Evolutionary conservation across 768 basidiomycete genomes (phyloP), one percentile per base, ranked within the genome.

Genomic region (Trametes maxima): DNA sequence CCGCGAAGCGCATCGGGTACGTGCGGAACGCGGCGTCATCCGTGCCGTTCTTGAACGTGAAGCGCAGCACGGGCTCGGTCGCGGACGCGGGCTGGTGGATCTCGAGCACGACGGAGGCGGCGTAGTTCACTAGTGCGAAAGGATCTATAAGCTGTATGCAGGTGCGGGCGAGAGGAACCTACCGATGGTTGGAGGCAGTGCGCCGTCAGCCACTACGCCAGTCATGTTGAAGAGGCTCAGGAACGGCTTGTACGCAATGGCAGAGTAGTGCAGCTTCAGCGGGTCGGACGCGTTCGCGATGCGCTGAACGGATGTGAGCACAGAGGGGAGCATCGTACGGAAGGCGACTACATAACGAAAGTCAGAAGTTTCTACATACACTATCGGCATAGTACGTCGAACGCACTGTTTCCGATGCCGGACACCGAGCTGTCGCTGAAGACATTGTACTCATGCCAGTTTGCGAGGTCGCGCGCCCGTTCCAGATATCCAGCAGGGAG

Each of bases 161-260:
- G 19, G 16, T 19, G 13, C 37, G 6, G 36, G 24, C 28, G 25
- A 47, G 47, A 57, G 43, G 43, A 36, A 59, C 64, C 54, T 53
- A 87, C 88, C 85, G 63, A 90, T 82, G 13, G 81, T 81, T 37
- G 84, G 81, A 3, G 89, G 78, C 62, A 82, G 67, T 0, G 83
- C 81, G 57, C 82, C 78, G 46, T 76, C 73, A 17, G 78, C 69
- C 11, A 81, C 80, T 24, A 81, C 79, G 2, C 83, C 80, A 0
- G 87, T 89, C 84, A 92, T 86, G 73, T 89, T 88, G 78, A 92
- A 92, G 46, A 92, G 72, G 10, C 86, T 87, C 35, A 90, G 60
- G 76, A 92, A 88, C 0, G 90, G 90, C 72, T 92, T 91, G 78
- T 92, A 92, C 0, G 89, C 80, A 52, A 87, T 78, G 11, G 84